phyloP scores from a whole-genome alignment of 2,329 filamentous ascomycete genomes.

The Sordariomycetes sp. region DNA sequence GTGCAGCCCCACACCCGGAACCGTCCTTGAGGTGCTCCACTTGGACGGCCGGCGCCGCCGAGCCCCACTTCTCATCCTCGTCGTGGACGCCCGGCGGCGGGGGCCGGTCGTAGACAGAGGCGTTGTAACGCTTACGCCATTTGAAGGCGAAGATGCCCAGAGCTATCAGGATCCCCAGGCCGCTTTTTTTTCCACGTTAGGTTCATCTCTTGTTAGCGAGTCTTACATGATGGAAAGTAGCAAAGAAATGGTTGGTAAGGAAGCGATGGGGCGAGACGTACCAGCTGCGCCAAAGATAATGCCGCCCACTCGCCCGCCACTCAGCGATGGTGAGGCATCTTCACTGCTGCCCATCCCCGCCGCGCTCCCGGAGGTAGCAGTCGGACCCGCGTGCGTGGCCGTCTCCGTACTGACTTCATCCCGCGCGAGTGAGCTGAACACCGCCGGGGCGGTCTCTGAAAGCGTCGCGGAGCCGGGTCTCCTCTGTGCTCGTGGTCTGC shows the following conservation, averaged over 20 bases:
- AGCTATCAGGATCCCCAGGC: background rate
- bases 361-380: background rate
- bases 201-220: background rate
- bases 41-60: background rate
- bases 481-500: background rate
- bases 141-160: background rate
- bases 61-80: background rate
- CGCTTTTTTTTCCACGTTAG: background rate
- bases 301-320: background rate
- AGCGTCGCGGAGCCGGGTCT: background rate
- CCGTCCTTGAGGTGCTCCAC: background rate
- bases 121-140: background rate
- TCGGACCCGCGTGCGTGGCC: background rate
- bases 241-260: background rate
- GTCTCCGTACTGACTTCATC: background rate
- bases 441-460: background rate
- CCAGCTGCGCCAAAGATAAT: background rate
- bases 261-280: background rate
- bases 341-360: background rate
- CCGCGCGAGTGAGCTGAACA: background rate
- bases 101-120: slow-evolving; percentile 1
- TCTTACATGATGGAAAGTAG: too few species aligned
- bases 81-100: background rate
- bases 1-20: background rate
- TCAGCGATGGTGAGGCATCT: background rate